phyloP scores from a whole-genome alignment of 2,329 filamentous ascomycete genomes.

The Xenoacremonium recifei region DNA sequence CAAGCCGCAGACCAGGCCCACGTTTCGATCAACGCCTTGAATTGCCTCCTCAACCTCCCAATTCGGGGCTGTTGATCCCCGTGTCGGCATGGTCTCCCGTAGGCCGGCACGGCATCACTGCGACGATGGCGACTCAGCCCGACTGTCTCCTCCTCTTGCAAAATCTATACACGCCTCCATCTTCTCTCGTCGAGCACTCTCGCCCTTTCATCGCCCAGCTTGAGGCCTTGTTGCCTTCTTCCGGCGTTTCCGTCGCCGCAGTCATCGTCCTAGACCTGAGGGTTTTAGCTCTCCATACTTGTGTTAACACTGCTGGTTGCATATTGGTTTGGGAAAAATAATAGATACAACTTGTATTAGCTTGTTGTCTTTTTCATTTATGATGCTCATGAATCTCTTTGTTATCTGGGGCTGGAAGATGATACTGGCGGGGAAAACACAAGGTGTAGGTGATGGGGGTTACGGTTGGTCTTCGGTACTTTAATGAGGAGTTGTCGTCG shows the following conservation, averaged over 20 bases:
- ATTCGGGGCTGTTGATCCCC: neutral
- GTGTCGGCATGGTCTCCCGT: conserved; percentile 17
- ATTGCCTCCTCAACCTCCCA: neutral
- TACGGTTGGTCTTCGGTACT: neutral
- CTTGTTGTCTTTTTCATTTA: neutral
- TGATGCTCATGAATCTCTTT: too few relatives aligned
- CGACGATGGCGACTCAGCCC: conserved; percentile 1
- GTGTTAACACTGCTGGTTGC: neutral
- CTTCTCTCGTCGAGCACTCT: neutral
- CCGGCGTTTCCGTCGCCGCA: neutral
- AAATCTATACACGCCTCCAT: neutral
- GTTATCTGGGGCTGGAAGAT: neutral
- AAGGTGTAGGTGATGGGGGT: neutral
- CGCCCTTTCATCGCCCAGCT: neutral
- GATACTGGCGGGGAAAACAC: neutral
- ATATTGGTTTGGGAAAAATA: neutral
- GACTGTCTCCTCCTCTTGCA: neutral
- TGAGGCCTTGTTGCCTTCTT: too few relatives aligned
- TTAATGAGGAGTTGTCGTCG: conserved; percentile 10
- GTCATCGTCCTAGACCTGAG: neutral
- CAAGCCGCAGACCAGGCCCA: conserved; percentile 8
- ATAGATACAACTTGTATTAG: too few relatives aligned
- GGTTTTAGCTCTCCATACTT: neutral
- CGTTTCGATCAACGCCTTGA: conserved; percentile 6
- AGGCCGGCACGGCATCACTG: conserved; percentile 7